Evolutionary conservation across 2,329 filamentous ascomycete species (phyloP).

Genomic region (Penicillium paneum): DNA sequence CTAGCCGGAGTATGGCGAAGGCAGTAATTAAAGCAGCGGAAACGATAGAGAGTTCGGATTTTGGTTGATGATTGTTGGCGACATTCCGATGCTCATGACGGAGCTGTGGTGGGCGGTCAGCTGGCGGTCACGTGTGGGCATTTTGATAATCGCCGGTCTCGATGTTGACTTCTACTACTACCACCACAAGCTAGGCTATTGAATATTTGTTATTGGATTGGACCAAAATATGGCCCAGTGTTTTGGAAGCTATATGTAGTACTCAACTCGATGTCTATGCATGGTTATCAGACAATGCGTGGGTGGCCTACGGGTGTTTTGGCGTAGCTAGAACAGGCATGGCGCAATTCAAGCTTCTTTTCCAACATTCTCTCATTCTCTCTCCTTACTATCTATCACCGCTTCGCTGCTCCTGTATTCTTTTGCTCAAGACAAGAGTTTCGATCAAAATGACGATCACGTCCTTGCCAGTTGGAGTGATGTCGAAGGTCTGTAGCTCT

Average conservation of each 20-base stretch:
- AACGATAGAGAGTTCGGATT: constrained; percentile 8
- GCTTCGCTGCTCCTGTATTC: too few species aligned
- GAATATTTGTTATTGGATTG: neutral
- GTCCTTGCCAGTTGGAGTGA: too few species aligned
- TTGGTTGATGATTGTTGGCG: constrained; percentile 16
- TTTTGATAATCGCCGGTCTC: neutral
- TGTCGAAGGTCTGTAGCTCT: too few species aligned
- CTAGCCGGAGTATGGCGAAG: neutral
- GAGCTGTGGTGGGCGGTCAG: constrained; percentile 27
- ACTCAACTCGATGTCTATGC: neutral
- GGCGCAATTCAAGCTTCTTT: too few species aligned
- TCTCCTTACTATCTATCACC: too few species aligned
- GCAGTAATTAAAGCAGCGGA: constrained; percentile 8
- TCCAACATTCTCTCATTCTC: too few species aligned
- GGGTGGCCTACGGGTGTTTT: too few species aligned
- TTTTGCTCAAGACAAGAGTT: too few species aligned
- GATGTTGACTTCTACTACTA: neutral
- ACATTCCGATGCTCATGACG: constrained; percentile 21
- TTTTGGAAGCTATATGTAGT: neutral
- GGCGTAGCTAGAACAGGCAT: too few species aligned
- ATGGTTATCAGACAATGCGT: constrained; percentile 2
- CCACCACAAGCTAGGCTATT: neutral
- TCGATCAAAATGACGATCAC: too few species aligned
- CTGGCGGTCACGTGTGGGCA: constrained; percentile 11
- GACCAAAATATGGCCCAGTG: neutral